Base-by-base conservation (phyloP, 2,329 filamentous ascomycete genomes). In the Fusarium caatingaense region DNA sequence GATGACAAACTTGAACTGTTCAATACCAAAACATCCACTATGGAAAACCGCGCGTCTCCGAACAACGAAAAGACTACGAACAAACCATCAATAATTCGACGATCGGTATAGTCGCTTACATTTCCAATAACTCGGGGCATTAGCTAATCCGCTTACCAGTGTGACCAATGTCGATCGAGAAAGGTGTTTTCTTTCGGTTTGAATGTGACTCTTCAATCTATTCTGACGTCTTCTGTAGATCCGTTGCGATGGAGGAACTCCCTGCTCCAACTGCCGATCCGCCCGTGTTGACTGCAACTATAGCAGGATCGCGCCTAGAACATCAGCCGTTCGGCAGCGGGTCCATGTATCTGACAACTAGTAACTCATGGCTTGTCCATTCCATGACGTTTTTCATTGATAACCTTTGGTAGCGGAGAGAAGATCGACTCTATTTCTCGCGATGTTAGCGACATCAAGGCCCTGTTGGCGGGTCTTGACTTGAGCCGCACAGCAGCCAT, bases 281-380 rank as follows among this genome's bases (percentile, higher is more conserved):
- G 73, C 77, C 37, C 72, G 77, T 40, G 56, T 80, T 15, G 46
- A 71, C 10, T 80, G 80, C 60, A 79, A 76, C 7, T 76, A 80
- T 50, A 78, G 77, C 27, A 34, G 69, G 2, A 61, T 80, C 18
- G 60, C 75, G 7, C 61, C 76, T 6, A 75, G 70, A 34, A 46
- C 70, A 40, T 49, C 72, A 40, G 20, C 72, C 20, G 37, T 76
- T 1, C 78, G 76, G 59, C 79, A 80, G 53, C 76, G 80, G 40
- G 75, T 80, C 5, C 58, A 80, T 41, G 77, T 82, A 27, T 81
- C 80, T 6, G 70, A 77, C 41, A 66, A 80, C 68, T 81, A 81
- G 80, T 81, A 30, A 69, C 75, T 67, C 6, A 3, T 25, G 16
- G 7, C 34, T 6, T 12, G 2, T 27, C 12, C 1, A 9, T 3